Evolutionary conservation across 805 yeast species (phyloP).

Genomic region (Yamadazyma paraphyllophila): DNA sequence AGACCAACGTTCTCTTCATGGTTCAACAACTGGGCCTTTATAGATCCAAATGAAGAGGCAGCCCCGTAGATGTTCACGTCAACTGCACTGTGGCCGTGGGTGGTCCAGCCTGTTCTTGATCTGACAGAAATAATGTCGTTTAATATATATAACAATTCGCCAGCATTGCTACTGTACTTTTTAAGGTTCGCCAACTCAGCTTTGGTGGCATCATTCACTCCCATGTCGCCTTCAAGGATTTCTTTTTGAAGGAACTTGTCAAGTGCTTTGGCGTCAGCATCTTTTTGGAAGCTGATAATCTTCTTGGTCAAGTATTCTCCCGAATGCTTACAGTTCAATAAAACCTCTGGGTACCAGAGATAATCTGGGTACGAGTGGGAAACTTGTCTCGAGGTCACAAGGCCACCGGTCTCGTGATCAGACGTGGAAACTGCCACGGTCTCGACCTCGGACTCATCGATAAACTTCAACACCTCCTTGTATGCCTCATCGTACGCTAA

Average conservation of each 20-base stretch:
- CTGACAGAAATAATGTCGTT: slow-evolving; percentile 74
- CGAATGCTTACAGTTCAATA: slow-evolving; percentile 66
- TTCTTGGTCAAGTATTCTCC: slow-evolving; percentile 63
- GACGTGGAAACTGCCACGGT: slow-evolving; percentile 80
- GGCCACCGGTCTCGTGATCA: slow-evolving; percentile 95
- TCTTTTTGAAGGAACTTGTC: slow-evolving; percentile 49
- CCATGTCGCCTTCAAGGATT: slow-evolving; percentile 62
- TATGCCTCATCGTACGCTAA: slow-evolving; percentile 83
- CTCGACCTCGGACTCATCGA: slow-evolving; percentile 64
- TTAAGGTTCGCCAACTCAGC: slow-evolving; percentile 44
- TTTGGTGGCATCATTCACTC: slow-evolving; percentile 54
- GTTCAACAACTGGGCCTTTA: slow-evolving; percentile 36
- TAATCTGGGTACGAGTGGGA: slow-evolving; percentile 73
- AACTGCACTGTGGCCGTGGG: slow-evolving; percentile 95
- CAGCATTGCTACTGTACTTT: slow-evolving; percentile 24
- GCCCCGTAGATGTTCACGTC: slow-evolving; percentile 90
- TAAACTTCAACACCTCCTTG: slow-evolving; percentile 66
- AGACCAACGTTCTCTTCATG: slow-evolving; percentile 38
- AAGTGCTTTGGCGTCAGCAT: slow-evolving; percentile 20
- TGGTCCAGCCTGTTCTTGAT: slow-evolving; percentile 93
- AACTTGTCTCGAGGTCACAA: slow-evolving; percentile 77
- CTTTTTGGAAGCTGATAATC: slow-evolving; percentile 28
- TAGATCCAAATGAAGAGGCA: slow-evolving; percentile 51
- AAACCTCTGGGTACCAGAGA: slow-evolving; percentile 75
- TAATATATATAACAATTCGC: slow-evolving; percentile 47